Evolutionary conservation across 768 basidiomycete genomes (phyloP).

Genomic region (Tylopilus cervinicoccineus): DNA sequence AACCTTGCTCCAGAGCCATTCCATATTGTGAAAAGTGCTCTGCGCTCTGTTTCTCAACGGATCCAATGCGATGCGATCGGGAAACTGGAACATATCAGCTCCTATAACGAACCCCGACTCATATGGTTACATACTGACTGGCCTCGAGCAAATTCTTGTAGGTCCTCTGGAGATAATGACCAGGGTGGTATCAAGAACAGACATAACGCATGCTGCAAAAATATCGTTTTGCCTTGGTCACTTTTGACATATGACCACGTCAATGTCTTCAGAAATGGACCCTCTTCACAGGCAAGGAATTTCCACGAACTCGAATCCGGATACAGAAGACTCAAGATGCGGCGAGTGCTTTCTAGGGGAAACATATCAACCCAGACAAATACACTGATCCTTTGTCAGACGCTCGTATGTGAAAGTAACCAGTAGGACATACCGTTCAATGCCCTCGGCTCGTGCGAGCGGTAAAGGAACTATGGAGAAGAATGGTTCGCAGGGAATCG

Average conservation of each 20-base stretch:
- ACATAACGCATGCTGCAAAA: conserved; percentile 18
- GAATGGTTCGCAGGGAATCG: conserved; percentile 40
- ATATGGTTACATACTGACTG: conserved; percentile 17
- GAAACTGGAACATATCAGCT: conserved; percentile 17
- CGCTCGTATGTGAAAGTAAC: not conserved
- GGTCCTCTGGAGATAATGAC: conserved; percentile 32
- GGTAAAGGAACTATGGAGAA: conserved; percentile 34
- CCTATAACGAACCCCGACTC: not conserved
- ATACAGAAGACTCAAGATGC: conserved; percentile 33
- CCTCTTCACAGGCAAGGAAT: conserved; percentile 23
- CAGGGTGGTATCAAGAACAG: conserved; percentile 40
- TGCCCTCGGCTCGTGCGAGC: conserved; percentile 38
- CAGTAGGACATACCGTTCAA: conserved; percentile 37
- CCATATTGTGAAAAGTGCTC: conserved; percentile 30
- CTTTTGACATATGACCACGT: conserved; percentile 24
- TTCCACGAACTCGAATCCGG: conserved; percentile 29
- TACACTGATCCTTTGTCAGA: conserved; percentile 32
- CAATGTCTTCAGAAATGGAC: conserved; percentile 21
- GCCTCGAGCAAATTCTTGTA: conserved; percentile 30
- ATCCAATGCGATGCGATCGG: conserved; percentile 9
- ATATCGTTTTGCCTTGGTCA: conserved; percentile 12
- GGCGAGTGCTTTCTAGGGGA: conserved; percentile 49
- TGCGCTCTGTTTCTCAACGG: not conserved
- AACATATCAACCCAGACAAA: conserved; percentile 47
- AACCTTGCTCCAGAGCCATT: conserved; percentile 57